Evolutionary conservation across 2,329 filamentous ascomycete genomes (phyloP).

Genomic region (Pseudogymnoascus sp.): DNA sequence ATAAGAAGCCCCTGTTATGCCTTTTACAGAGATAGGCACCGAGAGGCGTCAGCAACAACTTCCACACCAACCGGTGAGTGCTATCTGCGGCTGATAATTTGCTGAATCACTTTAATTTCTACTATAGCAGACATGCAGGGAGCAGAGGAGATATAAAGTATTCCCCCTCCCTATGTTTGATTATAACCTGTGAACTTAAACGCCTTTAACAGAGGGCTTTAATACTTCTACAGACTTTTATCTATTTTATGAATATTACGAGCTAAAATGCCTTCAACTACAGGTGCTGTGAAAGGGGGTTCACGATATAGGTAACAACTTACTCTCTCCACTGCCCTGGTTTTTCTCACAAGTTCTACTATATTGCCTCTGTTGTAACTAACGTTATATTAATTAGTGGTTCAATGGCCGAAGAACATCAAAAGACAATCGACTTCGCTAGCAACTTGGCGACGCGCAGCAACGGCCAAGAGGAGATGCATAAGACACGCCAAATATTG

Average conservation of each 20-base stretch:
- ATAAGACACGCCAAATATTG: not conserved
- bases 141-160: not conserved
- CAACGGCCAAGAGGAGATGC: not conserved
- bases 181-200: not conserved
- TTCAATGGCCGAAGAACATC: not conserved
- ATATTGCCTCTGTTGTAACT: not conserved
- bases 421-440: not conserved
- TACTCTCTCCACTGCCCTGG: not conserved
- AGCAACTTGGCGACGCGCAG: not conserved
- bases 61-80: too few species aligned
- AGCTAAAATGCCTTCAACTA: not conserved
- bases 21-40: too few species aligned
- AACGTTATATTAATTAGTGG: not conserved
- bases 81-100: too few species aligned
- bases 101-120: too few species aligned
- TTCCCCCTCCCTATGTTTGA: not conserved
- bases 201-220: not conserved
- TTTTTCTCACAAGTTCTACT: not conserved
- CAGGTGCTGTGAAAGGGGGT: not conserved
- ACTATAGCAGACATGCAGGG: not conserved
- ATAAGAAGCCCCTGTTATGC: too few species aligned
- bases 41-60: too few species aligned
- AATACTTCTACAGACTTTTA: not conserved
- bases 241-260: not conserved
- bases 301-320: not conserved